Conservation (phyloP, 345 rosid species). For the Brassica rapa region DNA sequence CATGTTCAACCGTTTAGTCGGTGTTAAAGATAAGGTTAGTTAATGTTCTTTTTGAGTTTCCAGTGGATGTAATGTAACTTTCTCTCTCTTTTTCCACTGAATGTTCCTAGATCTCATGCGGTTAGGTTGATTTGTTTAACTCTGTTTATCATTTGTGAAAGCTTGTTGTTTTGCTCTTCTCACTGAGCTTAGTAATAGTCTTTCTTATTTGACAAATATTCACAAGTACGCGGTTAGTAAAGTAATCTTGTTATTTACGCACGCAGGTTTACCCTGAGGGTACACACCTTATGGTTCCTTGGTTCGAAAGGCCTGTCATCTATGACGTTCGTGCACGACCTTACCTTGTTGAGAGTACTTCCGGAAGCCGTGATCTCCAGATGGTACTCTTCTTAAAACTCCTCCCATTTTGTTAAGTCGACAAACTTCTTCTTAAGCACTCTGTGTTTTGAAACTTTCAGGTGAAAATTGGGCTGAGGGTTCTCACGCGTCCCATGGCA, state of each 20-base stretch:
- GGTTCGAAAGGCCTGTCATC: slow-evolving; percentile 84
- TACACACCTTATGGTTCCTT: slow-evolving; percentile 83
- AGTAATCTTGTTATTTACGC: slow-evolving; percentile 21
- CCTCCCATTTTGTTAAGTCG: background rate
- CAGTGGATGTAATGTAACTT: too few species aligned
- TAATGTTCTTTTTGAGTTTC: background rate
- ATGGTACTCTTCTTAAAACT: slow-evolving; percentile 51
- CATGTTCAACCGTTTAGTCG: slow-evolving; percentile 43
- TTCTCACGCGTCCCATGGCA: slow-evolving; percentile 82
- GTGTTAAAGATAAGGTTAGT: slow-evolving; percentile 40
- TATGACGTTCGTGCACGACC: slow-evolving; percentile 93
- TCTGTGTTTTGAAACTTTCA: slow-evolving; percentile 29
- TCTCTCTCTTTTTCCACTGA: too few species aligned
- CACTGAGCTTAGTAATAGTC: background rate
- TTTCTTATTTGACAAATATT: background rate
- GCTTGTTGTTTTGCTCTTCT: background rate
- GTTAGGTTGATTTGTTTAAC: background rate
- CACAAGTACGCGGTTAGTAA: background rate
- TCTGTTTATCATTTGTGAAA: background rate
- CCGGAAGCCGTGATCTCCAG: slow-evolving; percentile 96
- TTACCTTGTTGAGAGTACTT: slow-evolving; percentile 80
- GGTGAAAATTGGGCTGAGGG: slow-evolving; percentile 94
- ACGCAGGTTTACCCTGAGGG: slow-evolving; percentile 90
- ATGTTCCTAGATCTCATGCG: background rate
- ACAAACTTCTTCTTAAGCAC: background rate